Evolutionary conservation across 139 green algal genomes (phyloP), one percentile per base, ranked within the genome.

Genomic region (Volvox reticuliferus): DNA sequence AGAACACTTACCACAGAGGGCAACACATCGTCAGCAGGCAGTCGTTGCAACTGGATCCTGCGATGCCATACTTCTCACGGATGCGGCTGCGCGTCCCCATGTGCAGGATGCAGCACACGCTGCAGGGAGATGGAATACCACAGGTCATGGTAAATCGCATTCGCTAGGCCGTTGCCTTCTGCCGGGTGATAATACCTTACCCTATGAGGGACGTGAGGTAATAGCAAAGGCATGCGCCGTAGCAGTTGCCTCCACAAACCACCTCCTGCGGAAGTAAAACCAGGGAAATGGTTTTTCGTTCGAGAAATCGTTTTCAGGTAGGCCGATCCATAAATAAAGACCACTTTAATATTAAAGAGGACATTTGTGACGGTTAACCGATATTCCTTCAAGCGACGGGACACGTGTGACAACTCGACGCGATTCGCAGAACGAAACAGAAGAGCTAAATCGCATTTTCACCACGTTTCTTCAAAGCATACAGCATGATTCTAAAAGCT

Each of bases 231-330:
- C 81, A 76, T 13, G 81, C 61, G 32, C 81, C 81, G 62, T 13
- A 87, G 62, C 81, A 87, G 81, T 30, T 77, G 6, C 81, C 62
- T 20, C 81, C 81, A 22, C 81, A 87, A 63, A 21, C 62, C 14
- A 87, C 81, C 32, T 24, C 28, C 81, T 87, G 81, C 81, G 30
- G 9, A 30, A 26, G 16, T 12, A 20, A 62, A 18, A 17, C 1
- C 35, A 32, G 2, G 73, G 44, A 55, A 55, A 55, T n/a, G 44
- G 44, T 9, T 55, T 55, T 55, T 55, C 5, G 5, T 55, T 55
- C 44, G 44, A 55, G 9, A 5, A 5, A 9, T 55, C 44, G 44
- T 55, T 55, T 55, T 9, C 44, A 55, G 44, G 44, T 55, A 55
- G 44, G 9, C 5, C 9, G 5, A 55, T 5, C 9, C 44, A 55